Percentiles rank a stretch among this genome's conserved stretches.
Conservation (phyloP, 169 alveolate genomes). For the Plasmodium fragile region DNA sequence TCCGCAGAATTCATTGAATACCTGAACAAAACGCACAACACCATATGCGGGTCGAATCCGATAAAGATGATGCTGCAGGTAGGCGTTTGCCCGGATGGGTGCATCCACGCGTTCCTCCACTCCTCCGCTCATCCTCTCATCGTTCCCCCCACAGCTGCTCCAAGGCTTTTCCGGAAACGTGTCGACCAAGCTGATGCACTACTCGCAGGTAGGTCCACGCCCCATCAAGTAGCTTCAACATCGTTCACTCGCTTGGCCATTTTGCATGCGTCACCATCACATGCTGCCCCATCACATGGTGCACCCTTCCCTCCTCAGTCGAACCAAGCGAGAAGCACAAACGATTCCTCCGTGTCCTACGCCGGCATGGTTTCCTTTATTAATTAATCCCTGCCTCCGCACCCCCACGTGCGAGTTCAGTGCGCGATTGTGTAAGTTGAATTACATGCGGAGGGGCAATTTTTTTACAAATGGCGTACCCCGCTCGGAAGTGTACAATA, state of each 20-base stretch:
- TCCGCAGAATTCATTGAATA: slow-evolving; percentile 87
- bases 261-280: background rate
- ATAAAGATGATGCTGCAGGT: slow-evolving; percentile 89
- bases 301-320: slow-evolving; percentile 86
- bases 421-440: too few species aligned
- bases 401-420: background rate
- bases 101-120: background rate
- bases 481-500: background rate
- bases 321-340: slow-evolving; percentile 78
- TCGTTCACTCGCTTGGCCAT: background rate
- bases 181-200: slow-evolving; percentile 55
- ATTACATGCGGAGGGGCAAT: background rate
- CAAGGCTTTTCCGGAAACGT: slow-evolving; percentile 27
- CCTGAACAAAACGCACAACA: slow-evolving; percentile 91
- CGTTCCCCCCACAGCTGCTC: slow-evolving; percentile 1
- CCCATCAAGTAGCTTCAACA: background rate
- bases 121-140: background rate
- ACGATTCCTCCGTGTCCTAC: slow-evolving; percentile 93
- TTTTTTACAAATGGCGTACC: background rate
- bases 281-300: background rate
- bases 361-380: slow-evolving; percentile 85
- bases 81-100: slow-evolving; percentile 12
- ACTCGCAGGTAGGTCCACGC: slow-evolving; percentile 29
- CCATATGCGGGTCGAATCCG: slow-evolving; percentile 97
- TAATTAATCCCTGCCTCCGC: slow-evolving; percentile 4